These are phyloP conservation scores for Fusarium concolor DNA, from an alignment of 2,329 filamentous ascomycete species.

Conservation along the genomic window DNA sequence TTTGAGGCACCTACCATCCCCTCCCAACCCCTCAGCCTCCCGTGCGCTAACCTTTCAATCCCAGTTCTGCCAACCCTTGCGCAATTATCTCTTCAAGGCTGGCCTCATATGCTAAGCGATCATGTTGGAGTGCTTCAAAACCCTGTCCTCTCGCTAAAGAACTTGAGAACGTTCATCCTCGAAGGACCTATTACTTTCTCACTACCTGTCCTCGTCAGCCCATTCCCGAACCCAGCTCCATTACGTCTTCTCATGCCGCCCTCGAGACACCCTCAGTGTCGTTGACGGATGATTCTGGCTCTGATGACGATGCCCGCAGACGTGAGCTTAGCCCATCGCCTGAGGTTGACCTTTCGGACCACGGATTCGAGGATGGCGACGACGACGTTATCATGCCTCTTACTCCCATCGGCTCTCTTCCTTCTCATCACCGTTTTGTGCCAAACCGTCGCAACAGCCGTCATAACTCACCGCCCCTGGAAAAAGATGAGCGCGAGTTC, in stretches of 20 bases:
- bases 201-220: conserved; percentile 88
- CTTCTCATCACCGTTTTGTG: conserved; percentile 57
- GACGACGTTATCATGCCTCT: conserved; percentile 69
- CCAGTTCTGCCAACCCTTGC: conserved; percentile 92
- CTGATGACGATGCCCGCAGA: conserved; percentile 78
- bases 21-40: conserved; percentile 25
- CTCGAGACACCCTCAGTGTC: conserved; percentile 89
- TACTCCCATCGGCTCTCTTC: conserved; percentile 73
- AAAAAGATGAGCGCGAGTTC: conserved; percentile 96
- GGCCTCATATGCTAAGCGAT: conserved; percentile 87
- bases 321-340: conserved; percentile 87
- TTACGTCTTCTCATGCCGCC: conserved; percentile 49
- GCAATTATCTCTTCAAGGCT: conserved; percentile 95
- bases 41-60: conserved; percentile 46
- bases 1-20: conserved; percentile 43
- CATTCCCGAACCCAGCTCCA: conserved; percentile 67
- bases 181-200: conserved; percentile 96
- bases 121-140: conserved; percentile 79
- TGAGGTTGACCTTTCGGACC: conserved; percentile 89
- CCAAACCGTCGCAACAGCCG: conserved; percentile 60
- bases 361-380: conserved; percentile 82
- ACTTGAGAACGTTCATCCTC: conserved; percentile 89
- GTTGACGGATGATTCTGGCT: conserved; percentile 59
- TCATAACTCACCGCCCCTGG: conserved; percentile 86
- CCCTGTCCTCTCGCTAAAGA: conserved; percentile 94